Evolutionary conservation across 1,284 basidiomycete genomes (phyloP).

Genomic region (Puccinia novopanici): DNA sequence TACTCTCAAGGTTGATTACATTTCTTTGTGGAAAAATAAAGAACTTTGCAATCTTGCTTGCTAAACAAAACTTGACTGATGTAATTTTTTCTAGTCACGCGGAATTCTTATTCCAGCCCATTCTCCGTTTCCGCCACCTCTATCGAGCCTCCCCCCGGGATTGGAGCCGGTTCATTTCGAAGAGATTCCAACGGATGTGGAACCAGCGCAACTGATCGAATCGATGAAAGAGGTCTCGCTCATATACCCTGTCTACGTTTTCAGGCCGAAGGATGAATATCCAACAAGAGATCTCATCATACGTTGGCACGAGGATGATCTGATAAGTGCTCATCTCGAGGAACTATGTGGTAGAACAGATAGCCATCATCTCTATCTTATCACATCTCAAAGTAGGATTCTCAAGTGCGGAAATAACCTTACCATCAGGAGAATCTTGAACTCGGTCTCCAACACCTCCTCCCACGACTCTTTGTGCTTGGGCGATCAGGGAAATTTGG

Average conservation of each 20-base stretch:
- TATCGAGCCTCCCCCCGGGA: conserved; percentile 25
- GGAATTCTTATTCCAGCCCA: conserved; percentile 29
- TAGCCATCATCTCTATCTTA: conserved; percentile 37
- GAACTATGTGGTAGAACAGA: conserved; percentile 26
- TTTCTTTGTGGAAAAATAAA: neutral
- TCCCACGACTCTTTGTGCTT: conserved; percentile 10
- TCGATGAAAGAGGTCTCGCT: conserved; percentile 4
- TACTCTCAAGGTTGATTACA: neutral
- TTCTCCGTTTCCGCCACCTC: conserved; percentile 25
- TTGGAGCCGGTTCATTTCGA: conserved; percentile 42
- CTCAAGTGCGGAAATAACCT: conserved; percentile 43
- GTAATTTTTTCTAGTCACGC: conserved; percentile 21
- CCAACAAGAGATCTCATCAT: conserved; percentile 40
- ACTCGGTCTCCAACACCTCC: neutral
- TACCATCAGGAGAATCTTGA: conserved; percentile 28
- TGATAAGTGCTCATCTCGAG: conserved; percentile 26
- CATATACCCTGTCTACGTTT: conserved; percentile 39
- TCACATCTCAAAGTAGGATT: conserved; percentile 30
- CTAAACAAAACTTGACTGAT: neutral
- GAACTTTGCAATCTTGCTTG: neutral
- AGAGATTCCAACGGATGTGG: neutral
- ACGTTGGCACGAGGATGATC: conserved; percentile 42
- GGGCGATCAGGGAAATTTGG: conserved; percentile 31
- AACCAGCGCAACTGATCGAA: neutral
- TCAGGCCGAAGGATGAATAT: conserved; percentile 31